phyloP scores from a whole-genome alignment of 148 eudicot genomes.

The Vaccinium macrocarpon region DNA sequence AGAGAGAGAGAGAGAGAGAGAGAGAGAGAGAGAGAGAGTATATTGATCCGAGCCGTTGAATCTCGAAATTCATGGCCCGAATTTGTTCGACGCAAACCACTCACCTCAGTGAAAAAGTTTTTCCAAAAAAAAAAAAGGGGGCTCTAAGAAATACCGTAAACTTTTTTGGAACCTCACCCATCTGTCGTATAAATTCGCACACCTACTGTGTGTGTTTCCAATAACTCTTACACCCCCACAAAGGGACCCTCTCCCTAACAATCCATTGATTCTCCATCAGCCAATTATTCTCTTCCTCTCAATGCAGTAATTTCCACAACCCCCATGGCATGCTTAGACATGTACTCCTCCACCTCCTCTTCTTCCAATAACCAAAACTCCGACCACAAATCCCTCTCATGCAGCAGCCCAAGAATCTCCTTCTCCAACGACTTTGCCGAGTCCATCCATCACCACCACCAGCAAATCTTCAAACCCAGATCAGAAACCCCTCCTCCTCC shows the following conservation, averaged over 20 bases:
- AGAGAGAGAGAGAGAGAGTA: no score
- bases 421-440: conserved; percentile 91
- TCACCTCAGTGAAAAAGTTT: no score
- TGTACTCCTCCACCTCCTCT: conserved; percentile 32
- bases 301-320: neutral
- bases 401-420: conserved; percentile 74
- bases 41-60: no score
- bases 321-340: conserved; percentile 70
- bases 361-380: conserved; percentile 20
- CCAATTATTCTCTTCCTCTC: neutral
- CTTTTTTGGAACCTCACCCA: neutral
- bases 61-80: no score
- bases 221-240: neutral
- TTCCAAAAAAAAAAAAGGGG: no score
- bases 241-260: neutral
- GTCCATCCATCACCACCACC: conserved; percentile 24
- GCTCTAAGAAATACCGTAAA: no score
- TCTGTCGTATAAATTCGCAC: conserved; percentile 34
- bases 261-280: neutral
- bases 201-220: neutral
- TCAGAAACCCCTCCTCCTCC: conserved; percentile 27
- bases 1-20: no score
- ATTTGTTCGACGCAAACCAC: no score
- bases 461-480: conserved; percentile 12
- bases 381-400: conserved; percentile 23